Evolutionary conservation across 2,329 filamentous ascomycete genomes (phyloP).

Genomic region (Aulographum hederae): DNA sequence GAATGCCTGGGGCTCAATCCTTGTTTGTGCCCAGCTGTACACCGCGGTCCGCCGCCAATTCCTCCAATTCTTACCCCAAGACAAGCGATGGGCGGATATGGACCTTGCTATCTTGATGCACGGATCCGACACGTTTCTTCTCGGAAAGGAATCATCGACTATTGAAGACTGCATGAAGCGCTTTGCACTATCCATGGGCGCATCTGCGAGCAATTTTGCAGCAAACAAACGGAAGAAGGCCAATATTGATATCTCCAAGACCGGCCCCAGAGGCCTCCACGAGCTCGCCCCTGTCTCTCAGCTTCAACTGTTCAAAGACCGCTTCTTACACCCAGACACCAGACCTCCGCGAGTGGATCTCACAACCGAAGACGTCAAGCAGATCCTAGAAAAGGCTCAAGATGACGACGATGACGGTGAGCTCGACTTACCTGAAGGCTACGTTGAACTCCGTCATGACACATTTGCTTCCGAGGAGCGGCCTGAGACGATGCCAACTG

Average conservation of each 20-base stretch:
- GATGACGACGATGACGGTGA: too few species aligned
- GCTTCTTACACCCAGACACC: too few species aligned
- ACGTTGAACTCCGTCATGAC: too few species aligned
- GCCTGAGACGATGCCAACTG: too few species aligned
- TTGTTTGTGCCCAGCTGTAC: slow-evolving; percentile 23
- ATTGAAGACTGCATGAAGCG: slow-evolving; percentile 18
- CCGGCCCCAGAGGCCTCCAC: not conserved
- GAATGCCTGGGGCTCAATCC: slow-evolving; percentile 22
- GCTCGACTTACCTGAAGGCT: too few species aligned
- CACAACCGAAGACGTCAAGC: too few species aligned
- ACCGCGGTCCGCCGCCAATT: slow-evolving; percentile 19
- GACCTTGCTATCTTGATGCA: slow-evolving; percentile 15
- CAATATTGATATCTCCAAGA: not conserved
- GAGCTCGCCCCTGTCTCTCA: too few species aligned
- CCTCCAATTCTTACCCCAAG: too few species aligned
- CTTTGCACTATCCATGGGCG: slow-evolving; percentile 21
- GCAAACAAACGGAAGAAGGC: not conserved
- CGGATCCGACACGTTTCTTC: slow-evolving; percentile 16
- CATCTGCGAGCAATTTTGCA: slow-evolving; percentile 9
- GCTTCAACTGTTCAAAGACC: too few species aligned
- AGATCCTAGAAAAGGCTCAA: too few species aligned
- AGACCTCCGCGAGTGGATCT: too few species aligned
- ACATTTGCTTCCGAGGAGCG: too few species aligned
- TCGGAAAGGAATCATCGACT: slow-evolving; percentile 15
- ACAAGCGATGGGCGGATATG: slow-evolving; percentile 22